Evolutionary conservation across 371 early-diverging fungal species (phyloP), one percentile per base, ranked within the genome.

Genomic region (Lichtheimia hyalospora): DNA sequence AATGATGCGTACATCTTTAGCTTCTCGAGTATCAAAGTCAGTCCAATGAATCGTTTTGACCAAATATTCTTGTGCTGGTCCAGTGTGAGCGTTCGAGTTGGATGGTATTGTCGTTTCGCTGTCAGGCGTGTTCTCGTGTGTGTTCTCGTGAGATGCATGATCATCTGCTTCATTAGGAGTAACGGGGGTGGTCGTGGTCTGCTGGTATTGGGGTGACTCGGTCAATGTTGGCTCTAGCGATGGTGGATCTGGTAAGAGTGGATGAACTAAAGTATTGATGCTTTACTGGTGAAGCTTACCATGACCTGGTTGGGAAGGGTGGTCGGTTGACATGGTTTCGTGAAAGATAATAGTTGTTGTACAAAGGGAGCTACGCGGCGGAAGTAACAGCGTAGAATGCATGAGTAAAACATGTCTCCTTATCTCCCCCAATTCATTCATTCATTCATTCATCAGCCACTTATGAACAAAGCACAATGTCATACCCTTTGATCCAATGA

Each of bases 21-120:
- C 63, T 28, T 74, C 53, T 15, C 71, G 67, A 8, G 75, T 72
- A 2, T 52, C 49, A 20, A 69, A 63, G 54, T 85, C 84, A 25
- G 68, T 61, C 88, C 88, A 91, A 54, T 78, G 82, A 13, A 91
- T 80, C 14, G 82, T 79, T 62, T 91, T 91, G 13, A 89, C 76
- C 5, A 83, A 75, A 62, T 91, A 89, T 60, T 83, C 82, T 21
- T 77, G 73, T 14, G 64, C 63, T 3, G 62, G 57, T 21, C 54
- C 54, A 28, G 24, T 40, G 10, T 46, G 12, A 25, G 53, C 27
- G 55, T 20, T 12, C 25, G 12, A 14, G 55, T 16, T 16, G 5
- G 24, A 12, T n/a, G 25, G 21, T 18, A 14, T 10, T 15, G 41
- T 25, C 24, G 10, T 27, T 15, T 49, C 28, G 25, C 14, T 53